A percentile compares a stretch with the other conserved stretches of the same genome.
These are phyloP conservation scores for Ceratonia siliqua DNA, from an alignment of 306 rosid species.

Conservation along the genomic window DNA sequence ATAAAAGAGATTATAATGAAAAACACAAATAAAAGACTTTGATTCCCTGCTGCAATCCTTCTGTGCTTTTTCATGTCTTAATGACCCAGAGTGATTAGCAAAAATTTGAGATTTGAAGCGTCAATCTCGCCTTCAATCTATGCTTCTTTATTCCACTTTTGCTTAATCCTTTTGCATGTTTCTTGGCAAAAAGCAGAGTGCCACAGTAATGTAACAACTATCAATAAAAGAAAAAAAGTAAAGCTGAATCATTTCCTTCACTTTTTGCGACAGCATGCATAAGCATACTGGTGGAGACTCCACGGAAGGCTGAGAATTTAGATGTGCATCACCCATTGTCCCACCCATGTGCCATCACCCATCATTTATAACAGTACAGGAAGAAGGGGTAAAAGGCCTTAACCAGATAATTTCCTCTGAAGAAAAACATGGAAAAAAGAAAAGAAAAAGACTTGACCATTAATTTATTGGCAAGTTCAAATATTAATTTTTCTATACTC, in stretches of 20 bases:
- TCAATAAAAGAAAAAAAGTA: conserved; percentile 12
- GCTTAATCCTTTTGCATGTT: conserved; percentile 10
- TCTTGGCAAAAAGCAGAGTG: conserved; percentile 27
- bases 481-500: neutral
- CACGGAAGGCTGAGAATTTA: conserved; percentile 19
- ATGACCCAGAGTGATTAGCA: no score
- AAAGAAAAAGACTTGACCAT: neutral
- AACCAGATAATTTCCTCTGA: neutral
- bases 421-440: neutral
- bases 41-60: neutral
- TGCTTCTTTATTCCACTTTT: conserved; percentile 22
- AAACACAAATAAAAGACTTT: neutral
- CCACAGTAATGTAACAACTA: conserved; percentile 24
- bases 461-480: neutral
- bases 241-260: conserved; percentile 43
- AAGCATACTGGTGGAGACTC: conserved; percentile 29
- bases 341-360: conserved; percentile 47
- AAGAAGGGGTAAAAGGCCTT: neutral
- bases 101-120: conserved; percentile 39
- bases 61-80: conserved; percentile 21
- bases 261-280: conserved; percentile 53
- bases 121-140: conserved; percentile 59
- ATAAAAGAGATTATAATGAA: neutral
- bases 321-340: conserved; percentile 27
- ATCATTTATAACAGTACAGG: neutral